A percentile compares a stretch with the other conserved stretches of the same genome.
phyloP scores from a whole-genome alignment of 192 early-diverging fungal species.

The Spizellomyces sp. region DNA sequence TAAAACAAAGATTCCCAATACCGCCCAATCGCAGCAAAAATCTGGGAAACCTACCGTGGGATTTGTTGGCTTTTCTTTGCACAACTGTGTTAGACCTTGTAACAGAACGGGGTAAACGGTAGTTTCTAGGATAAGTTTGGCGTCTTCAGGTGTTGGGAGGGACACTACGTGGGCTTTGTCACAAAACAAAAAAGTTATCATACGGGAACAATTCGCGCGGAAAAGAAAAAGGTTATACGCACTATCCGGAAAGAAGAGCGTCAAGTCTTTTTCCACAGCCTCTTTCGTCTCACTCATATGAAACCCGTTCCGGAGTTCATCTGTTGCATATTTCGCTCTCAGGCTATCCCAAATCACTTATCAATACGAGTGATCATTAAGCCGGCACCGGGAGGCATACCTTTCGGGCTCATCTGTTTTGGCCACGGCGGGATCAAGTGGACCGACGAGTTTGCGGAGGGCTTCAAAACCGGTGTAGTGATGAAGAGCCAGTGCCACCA shows the following conservation, averaged over 20 bases:
- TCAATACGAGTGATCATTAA: too few species aligned
- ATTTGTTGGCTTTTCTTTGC: conserved; percentile 57
- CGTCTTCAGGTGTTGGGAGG: conserved; percentile 33
- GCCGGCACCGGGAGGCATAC: neutral
- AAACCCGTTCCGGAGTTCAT: conserved; percentile 37
- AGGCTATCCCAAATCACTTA: conserved; percentile 17
- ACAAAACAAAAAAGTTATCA: neutral
- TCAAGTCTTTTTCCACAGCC: conserved; percentile 33
- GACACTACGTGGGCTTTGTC: conserved; percentile 27
- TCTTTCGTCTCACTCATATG: conserved; percentile 30
- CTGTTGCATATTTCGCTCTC: conserved; percentile 25
- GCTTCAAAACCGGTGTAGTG: conserved; percentile 37
- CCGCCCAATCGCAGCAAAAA: neutral
- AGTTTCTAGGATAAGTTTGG: conserved; percentile 46
- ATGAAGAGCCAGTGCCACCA: conserved; percentile 41
- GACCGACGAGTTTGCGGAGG: conserved; percentile 36
- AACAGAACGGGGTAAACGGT: conserved; percentile 50
- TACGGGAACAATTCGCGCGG: too few species aligned
- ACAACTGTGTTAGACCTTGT: conserved; percentile 54
- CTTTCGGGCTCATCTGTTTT: conserved; percentile 34
- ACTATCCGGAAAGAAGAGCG: conserved; percentile 57
- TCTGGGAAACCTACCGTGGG: conserved; percentile 38
- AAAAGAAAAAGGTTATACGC: neutral
- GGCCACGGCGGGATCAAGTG: conserved; percentile 25
- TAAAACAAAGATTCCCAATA: neutral